phyloP scores from a whole-genome alignment of 768 basidiomycete species.

The Macrocybe gigantea region DNA sequence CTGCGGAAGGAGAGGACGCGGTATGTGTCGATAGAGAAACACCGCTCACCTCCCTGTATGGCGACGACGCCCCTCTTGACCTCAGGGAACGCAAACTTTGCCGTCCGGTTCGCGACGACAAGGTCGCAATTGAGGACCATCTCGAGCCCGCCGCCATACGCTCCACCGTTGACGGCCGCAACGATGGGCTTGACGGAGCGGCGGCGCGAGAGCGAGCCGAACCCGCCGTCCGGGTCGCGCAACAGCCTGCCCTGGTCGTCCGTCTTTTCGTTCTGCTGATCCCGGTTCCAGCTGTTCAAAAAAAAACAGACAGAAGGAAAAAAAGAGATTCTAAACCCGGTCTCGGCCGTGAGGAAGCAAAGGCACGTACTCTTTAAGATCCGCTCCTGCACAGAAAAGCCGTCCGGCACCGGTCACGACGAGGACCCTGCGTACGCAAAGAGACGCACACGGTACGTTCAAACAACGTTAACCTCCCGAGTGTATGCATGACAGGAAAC shows the following conservation, averaged over 20 bases:
- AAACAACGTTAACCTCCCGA: not conserved
- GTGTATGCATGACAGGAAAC: too few species aligned
- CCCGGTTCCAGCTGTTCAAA: conserved; percentile 49
- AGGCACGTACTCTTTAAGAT: conserved; percentile 59
- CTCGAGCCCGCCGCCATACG: conserved; percentile 63
- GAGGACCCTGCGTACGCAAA: conserved; percentile 47
- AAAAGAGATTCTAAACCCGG: not conserved
- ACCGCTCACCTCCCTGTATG: conserved; percentile 55
- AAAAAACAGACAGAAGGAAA: not conserved
- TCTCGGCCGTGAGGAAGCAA: not conserved
- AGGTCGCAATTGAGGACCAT: conserved; percentile 73
- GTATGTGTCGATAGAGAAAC: too few species aligned
- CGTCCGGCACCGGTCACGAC: conserved; percentile 72
- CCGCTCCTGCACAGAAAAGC: conserved; percentile 75
- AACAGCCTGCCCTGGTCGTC: conserved; percentile 39
- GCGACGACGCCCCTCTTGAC: conserved; percentile 76
- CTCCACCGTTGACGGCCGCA: conserved; percentile 75
- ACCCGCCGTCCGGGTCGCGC: conserved; percentile 43
- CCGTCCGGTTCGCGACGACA: conserved; percentile 60
- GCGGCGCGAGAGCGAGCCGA: conserved; percentile 69
- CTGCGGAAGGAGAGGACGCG: too few species aligned
- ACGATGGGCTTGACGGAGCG: conserved; percentile 68
- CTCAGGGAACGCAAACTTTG: conserved; percentile 71
- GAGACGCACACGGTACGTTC: conserved; percentile 3
- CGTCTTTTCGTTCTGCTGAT: conserved; percentile 36